Conservation (phyloP, 169 alveolate species). For the Babesia gibsoni region DNA sequence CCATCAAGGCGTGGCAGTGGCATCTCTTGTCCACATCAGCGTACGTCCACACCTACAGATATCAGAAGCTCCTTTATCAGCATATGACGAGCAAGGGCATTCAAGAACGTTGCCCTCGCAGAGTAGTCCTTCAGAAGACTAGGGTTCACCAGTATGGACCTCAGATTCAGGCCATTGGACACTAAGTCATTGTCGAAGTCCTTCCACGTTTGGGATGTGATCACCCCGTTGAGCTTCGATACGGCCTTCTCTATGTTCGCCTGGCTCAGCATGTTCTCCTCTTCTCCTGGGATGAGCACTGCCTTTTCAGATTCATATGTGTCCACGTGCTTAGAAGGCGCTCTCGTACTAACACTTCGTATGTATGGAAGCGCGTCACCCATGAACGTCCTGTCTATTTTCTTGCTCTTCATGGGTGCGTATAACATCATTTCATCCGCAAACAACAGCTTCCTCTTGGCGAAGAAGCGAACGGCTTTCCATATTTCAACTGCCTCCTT, state of each 20-base stretch:
- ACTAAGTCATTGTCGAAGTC: slow-evolving; percentile 56
- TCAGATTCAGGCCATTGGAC: slow-evolving; percentile 41
- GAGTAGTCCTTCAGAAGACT: slow-evolving; percentile 23
- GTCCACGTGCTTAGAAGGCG: slow-evolving; percentile 75
- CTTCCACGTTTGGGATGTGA: slow-evolving; percentile 42
- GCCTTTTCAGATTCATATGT: slow-evolving; percentile 59
- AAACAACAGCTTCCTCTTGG: slow-evolving; percentile 10
- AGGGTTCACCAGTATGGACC: slow-evolving; percentile 47
- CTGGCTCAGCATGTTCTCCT: slow-evolving; percentile 6
- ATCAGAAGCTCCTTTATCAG: slow-evolving; percentile 39
- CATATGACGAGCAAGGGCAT: slow-evolving; percentile 24
- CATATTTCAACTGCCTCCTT: slow-evolving; percentile 20
- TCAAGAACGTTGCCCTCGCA: slow-evolving; percentile 38
- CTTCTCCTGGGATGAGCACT: neutral
- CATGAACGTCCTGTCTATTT: slow-evolving; percentile 42
- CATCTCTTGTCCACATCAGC: slow-evolving; percentile 2
- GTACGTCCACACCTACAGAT: slow-evolving; percentile 44
- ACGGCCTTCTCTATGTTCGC: slow-evolving; percentile 39
- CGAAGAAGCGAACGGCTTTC: slow-evolving; percentile 19
- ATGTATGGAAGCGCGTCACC: slow-evolving; percentile 60
- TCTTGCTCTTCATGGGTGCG: slow-evolving; percentile 44
- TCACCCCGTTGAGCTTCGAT: slow-evolving; percentile 23
- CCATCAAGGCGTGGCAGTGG: too few species aligned
- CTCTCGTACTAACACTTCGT: slow-evolving; percentile 65
- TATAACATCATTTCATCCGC: slow-evolving; percentile 35